Evolutionary conservation across 768 basidiomycete species (phyloP).

Genomic region (Goffeauzyma gilvescens): DNA sequence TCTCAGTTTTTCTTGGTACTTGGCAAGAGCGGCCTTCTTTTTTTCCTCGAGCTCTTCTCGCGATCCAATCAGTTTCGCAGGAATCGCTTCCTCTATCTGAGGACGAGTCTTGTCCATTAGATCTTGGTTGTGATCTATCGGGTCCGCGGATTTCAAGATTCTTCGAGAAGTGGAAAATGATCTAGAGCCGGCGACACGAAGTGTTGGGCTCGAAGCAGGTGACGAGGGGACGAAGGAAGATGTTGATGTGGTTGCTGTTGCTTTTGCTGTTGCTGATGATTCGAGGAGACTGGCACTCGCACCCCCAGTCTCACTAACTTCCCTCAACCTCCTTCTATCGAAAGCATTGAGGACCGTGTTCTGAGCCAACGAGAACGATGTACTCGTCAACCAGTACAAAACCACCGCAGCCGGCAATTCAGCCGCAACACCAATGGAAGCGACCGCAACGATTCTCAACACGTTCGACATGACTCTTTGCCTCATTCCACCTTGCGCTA

Average conservation of each 20-base stretch:
- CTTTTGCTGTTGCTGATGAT: too few relatives aligned
- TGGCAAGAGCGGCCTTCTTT: slow-evolving; percentile 21
- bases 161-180: too few relatives aligned
- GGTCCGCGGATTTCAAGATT: too few relatives aligned
- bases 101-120: too few relatives aligned
- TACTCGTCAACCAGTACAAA: slow-evolving; percentile 32
- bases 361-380: slow-evolving; percentile 29
- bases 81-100: not conserved
- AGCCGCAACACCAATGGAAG: slow-evolving; percentile 29
- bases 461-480: slow-evolving; percentile 16
- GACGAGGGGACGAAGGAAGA: too few relatives aligned
- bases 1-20: slow-evolving; percentile 52
- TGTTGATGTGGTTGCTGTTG: too few relatives aligned
- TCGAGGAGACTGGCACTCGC: too few relatives aligned
- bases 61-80: slow-evolving; percentile 2
- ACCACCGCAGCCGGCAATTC: slow-evolving; percentile 30
- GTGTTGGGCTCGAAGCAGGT: too few relatives aligned
- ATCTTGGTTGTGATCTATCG: too few relatives aligned
- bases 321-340: too few relatives aligned
- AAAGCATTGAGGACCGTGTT: slow-evolving; percentile 24
- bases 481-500: slow-evolving; percentile 10
- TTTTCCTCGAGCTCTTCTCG: slow-evolving; percentile 26
- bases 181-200: too few relatives aligned
- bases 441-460: slow-evolving; percentile 24
- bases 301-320: too few relatives aligned